phyloP scores from a whole-genome alignment of 2,329 filamentous ascomycete genomes.

The Diaporthe citriasiana region DNA sequence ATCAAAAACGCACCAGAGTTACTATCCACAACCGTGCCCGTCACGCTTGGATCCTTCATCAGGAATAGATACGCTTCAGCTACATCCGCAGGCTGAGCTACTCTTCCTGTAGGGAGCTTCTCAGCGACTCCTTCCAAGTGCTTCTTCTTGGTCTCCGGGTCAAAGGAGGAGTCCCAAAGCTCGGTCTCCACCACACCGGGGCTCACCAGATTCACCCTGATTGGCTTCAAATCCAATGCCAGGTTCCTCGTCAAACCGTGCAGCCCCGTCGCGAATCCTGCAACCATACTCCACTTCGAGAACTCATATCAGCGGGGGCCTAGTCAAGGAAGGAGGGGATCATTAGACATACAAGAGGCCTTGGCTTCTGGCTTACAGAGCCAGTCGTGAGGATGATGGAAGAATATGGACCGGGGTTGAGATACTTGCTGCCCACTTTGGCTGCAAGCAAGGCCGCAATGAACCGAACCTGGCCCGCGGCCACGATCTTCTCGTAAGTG shows the following conservation, averaged over 20 bases:
- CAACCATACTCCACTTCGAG: slow-evolving; percentile 62
- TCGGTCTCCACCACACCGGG: slow-evolving; percentile 68
- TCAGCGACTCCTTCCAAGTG: slow-evolving; percentile 44
- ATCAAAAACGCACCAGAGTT: slow-evolving; percentile 45
- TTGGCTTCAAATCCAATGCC: slow-evolving; percentile 73
- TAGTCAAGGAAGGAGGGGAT: too few relatives aligned
- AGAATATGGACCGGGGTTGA: slow-evolving; percentile 50
- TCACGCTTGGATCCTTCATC: slow-evolving; percentile 49
- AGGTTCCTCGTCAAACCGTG: slow-evolving; percentile 68
- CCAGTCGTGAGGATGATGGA: slow-evolving; percentile 72
- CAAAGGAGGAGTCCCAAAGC: slow-evolving; percentile 52
- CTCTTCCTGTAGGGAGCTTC: slow-evolving; percentile 43
- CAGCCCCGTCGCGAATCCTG: slow-evolving; percentile 63
- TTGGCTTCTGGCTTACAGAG: slow-evolving; percentile 63
- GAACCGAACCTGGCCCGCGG: slow-evolving; percentile 50
- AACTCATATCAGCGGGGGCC: neutral
- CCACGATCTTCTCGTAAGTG: slow-evolving; percentile 47
- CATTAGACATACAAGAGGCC: slow-evolving; percentile 47
- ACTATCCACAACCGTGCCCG: slow-evolving; percentile 46
- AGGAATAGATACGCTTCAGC: slow-evolving; percentile 50
- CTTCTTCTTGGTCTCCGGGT: slow-evolving; percentile 43
- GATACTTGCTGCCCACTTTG: slow-evolving; percentile 50
- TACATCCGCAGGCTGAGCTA: slow-evolving; percentile 47
- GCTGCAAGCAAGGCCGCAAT: slow-evolving; percentile 52
- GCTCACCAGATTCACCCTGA: slow-evolving; percentile 73